Evolutionary conservation across 345 rosid species (phyloP).

Genomic region (Angophora floribunda): DNA sequence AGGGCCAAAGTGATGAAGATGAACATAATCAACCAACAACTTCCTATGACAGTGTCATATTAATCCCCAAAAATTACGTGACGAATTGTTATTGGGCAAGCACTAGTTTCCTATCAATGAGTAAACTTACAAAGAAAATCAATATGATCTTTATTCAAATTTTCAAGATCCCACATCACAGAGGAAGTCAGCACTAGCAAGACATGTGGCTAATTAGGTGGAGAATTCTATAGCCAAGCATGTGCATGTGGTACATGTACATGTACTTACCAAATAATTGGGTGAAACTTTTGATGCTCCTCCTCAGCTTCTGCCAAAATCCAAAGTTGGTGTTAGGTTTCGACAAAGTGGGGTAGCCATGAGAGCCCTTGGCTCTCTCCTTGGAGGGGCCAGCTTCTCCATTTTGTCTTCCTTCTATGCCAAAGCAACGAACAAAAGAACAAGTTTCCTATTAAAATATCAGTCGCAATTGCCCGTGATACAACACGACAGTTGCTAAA

Average conservation of each 20-base stretch:
- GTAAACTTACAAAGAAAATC: background rate
- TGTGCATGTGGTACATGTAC: background rate
- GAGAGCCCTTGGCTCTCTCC: background rate
- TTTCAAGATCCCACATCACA: background rate
- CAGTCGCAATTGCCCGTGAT: background rate
- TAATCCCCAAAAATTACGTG: background rate
- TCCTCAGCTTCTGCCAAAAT: background rate
- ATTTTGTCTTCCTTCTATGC: background rate
- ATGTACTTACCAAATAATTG: slow-evolving; percentile 13
- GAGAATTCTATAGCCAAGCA: background rate
- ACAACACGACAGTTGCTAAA: background rate
- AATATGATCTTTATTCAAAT: too few relatives aligned
- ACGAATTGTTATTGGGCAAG: background rate
- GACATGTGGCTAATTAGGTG: background rate
- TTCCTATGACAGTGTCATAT: background rate
- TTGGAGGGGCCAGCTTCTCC: background rate
- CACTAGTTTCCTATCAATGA: background rate
- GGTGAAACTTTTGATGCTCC: slow-evolving; percentile 4
- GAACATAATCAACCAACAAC: background rate
- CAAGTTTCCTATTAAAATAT: background rate
- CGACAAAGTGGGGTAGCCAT: background rate
- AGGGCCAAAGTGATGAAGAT: background rate
- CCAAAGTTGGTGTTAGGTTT: slow-evolving; percentile 1
- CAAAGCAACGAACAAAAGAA: background rate
- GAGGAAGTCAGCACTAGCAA: background rate